phyloP scores from a whole-genome alignment of 805 yeast genomes.

The Candida fluviatilis region DNA sequence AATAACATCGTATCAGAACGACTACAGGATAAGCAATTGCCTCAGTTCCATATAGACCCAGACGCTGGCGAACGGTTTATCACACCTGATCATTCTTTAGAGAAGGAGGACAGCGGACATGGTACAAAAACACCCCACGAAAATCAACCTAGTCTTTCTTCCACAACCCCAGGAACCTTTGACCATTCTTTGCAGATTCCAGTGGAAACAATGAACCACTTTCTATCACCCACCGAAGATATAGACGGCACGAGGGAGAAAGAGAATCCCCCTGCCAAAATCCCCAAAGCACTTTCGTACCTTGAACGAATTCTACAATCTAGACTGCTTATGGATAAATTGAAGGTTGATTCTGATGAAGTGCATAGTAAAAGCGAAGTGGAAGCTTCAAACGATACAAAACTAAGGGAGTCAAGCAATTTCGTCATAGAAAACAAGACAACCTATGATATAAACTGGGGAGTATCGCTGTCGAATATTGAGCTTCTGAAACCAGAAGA shows the following conservation, averaged over 20 bases:
- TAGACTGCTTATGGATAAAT: not conserved
- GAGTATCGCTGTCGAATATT: not conserved
- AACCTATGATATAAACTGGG: not conserved
- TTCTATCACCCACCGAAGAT: conserved; percentile 7
- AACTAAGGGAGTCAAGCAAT: not conserved
- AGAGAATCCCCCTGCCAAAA: not conserved
- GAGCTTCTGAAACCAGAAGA: no score
- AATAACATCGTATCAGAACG: no score
- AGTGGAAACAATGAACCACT: not conserved
- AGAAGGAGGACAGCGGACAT: no score
- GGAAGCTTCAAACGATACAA: not conserved
- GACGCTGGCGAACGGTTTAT: no score
- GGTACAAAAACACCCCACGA: no score
- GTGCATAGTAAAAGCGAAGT: not conserved
- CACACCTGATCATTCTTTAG: no score
- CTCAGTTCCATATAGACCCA: not conserved
- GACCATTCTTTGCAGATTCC: not conserved
- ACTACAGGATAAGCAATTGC: no score
- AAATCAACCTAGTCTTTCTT: not conserved
- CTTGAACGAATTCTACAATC: conserved; percentile 1
- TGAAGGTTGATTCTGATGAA: not conserved
- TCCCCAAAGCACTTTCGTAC: not conserved
- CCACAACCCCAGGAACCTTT: not conserved
- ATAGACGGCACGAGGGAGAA: conserved; percentile 7
- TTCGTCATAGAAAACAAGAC: conserved; percentile 3